These are phyloP conservation scores for Tagetes patula DNA, from an alignment of 129 eudicot genomes.

Conservation along the genomic window DNA sequence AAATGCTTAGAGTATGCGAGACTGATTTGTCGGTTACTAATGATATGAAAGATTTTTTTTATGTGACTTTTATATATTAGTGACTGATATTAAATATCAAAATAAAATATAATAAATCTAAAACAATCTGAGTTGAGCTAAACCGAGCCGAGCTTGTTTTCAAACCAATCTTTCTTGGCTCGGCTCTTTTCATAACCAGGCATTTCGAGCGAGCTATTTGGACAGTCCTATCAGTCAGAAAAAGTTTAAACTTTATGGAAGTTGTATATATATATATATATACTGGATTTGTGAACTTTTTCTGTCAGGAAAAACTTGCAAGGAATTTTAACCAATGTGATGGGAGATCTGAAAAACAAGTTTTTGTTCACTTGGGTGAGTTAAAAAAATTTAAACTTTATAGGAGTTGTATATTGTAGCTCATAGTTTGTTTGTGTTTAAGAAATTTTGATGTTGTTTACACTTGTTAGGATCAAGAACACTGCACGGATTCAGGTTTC, in stretches of 20 bases:
- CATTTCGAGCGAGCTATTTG: no score
- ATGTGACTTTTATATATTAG: no score
- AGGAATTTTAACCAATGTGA: conserved; percentile 30
- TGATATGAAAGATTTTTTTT: no score
- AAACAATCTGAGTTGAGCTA: no score
- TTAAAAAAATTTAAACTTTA: neutral
- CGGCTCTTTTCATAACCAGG: no score
- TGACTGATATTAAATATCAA: no score
- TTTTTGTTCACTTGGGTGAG: conserved; percentile 70
- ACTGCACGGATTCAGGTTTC: conserved; percentile 47
- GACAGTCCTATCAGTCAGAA: no score
- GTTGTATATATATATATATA: neutral
- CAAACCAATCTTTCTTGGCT: conserved; percentile 41
- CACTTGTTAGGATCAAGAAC: conserved; percentile 53
- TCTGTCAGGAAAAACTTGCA: conserved; percentile 45
- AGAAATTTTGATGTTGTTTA: neutral
- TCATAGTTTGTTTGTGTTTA: no score
- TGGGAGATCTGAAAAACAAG: conserved; percentile 39
- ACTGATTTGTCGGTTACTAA: no score
- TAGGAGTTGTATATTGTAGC: neutral
- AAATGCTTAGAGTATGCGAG: no score
- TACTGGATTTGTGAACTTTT: neutral
- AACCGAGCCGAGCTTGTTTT: no score
- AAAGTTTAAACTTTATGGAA: conserved; percentile 18
- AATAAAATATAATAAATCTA: no score